Evolutionary conservation across 345 rosid genomes (phyloP).

Genomic region (Streptanthus diversifolius): DNA sequence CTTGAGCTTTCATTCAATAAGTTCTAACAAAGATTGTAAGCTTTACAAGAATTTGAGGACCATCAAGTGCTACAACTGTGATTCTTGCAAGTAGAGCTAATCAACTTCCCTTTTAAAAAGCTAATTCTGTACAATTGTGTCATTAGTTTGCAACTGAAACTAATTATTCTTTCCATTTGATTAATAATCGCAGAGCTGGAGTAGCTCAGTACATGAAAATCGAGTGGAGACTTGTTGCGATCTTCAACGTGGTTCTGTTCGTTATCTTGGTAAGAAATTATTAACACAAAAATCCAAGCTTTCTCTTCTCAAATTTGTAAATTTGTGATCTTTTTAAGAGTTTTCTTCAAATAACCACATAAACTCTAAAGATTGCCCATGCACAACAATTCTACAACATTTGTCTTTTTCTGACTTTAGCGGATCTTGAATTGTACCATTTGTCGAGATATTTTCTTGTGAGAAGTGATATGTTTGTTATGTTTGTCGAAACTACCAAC

Average conservation of each 20-base stretch:
- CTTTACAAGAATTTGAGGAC: conserved; percentile 64
- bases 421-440: not conserved
- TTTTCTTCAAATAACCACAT: not conserved
- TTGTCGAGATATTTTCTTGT: not conserved
- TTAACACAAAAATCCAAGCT: not conserved
- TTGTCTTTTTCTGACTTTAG: not conserved
- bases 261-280: conserved; percentile 58
- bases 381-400: not conserved
- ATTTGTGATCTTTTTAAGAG: not conserved
- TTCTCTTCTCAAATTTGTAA: not conserved
- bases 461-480: not conserved
- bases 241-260: conserved; percentile 67
- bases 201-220: conserved; percentile 95
- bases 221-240: conserved; percentile 88
- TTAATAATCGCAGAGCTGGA: conserved; percentile 62
- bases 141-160: not conserved
- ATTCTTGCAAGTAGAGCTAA: conserved; percentile 81
- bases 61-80: conserved; percentile 82
- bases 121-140: not conserved
- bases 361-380: not conserved
- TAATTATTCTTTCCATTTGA: not conserved
- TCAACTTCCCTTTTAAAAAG: not conserved
- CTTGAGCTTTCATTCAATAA: conserved; percentile 82
- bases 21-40: conserved; percentile 79
- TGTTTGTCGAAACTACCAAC: conserved; percentile 5